phyloP scores from a whole-genome alignment of 768 basidiomycete genomes.

The Fomitopsis pulvina region DNA sequence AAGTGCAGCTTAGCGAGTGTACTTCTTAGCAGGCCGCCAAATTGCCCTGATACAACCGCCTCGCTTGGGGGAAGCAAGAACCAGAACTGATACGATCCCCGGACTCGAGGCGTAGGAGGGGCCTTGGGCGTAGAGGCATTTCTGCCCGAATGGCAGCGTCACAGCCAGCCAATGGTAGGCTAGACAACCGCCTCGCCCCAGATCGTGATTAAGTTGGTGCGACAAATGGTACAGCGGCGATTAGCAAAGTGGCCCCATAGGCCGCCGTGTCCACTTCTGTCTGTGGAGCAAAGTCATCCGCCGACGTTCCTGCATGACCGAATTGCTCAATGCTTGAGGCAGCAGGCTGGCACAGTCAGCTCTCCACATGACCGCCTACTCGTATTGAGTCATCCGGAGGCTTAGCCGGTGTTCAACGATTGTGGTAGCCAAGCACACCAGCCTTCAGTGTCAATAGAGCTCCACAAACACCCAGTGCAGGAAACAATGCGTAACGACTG shows the following conservation, averaged over 20 bases:
- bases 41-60: too few species aligned
- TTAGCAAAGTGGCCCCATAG: neutral
- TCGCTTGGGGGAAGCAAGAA: too few species aligned
- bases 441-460: neutral
- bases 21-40: too few species aligned
- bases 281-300: neutral
- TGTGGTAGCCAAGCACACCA: neutral
- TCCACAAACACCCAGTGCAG: too few species aligned
- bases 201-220: neutral
- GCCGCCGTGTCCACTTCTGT: neutral
- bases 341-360: neutral
- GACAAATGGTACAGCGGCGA: neutral
- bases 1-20: too few species aligned
- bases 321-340: too few species aligned
- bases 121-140: too few species aligned
- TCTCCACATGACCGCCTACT: neutral
- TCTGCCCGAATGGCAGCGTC: too few species aligned
- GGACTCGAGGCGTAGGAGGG: too few species aligned
- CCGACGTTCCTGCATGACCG: too few species aligned
- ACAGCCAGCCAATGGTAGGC: slow-evolving; percentile 16
- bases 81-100: too few species aligned
- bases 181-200: neutral
- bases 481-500: too few species aligned
- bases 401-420: neutral
- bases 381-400: neutral